Conservation (phyloP, 1,284 basidiomycete genomes). For the Cystobasidium pallidum region DNA sequence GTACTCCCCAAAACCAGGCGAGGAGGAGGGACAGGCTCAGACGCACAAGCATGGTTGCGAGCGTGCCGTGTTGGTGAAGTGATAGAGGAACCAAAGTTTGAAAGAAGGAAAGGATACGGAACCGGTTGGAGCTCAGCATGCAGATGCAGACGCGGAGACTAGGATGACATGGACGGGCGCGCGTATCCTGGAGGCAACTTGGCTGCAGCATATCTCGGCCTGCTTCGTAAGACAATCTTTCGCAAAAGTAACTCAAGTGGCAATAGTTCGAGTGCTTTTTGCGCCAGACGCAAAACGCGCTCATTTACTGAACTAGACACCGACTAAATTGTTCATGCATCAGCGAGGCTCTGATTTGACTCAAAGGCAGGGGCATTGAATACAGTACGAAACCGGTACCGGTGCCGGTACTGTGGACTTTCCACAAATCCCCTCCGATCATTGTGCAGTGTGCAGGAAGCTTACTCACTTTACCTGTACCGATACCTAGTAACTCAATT, state of each 20-base stretch:
- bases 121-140: slow-evolving; percentile 12
- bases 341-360: slow-evolving; percentile 10
- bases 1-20: slow-evolving; percentile 15
- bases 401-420: slow-evolving; percentile 12
- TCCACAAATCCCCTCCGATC: slow-evolving; percentile 15
- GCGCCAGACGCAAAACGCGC: slow-evolving; percentile 14
- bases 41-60: slow-evolving; percentile 15
- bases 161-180: slow-evolving; percentile 9
- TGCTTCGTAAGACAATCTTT: slow-evolving; percentile 16
- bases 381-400: slow-evolving; percentile 13
- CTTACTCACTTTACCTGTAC: slow-evolving; percentile 16
- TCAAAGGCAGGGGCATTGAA: slow-evolving; percentile 12
- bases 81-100: slow-evolving; percentile 14
- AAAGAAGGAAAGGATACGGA: slow-evolving; percentile 13
- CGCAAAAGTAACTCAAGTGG: slow-evolving; percentile 16
- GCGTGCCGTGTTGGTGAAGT: slow-evolving; percentile 13
- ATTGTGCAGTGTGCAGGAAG: slow-evolving; percentile 15
- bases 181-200: slow-evolving; percentile 11
- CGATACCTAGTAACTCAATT: slow-evolving; percentile 12
- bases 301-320: slow-evolving; percentile 15
- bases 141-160: slow-evolving; percentile 10
- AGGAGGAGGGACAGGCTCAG: slow-evolving; percentile 12
- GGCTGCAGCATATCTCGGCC: slow-evolving; percentile 13
- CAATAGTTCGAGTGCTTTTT: slow-evolving; percentile 15
- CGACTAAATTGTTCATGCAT: slow-evolving; percentile 16